phyloP scores from a whole-genome alignment of 2,329 filamentous ascomycete species.

The Dendryphion nanum region DNA sequence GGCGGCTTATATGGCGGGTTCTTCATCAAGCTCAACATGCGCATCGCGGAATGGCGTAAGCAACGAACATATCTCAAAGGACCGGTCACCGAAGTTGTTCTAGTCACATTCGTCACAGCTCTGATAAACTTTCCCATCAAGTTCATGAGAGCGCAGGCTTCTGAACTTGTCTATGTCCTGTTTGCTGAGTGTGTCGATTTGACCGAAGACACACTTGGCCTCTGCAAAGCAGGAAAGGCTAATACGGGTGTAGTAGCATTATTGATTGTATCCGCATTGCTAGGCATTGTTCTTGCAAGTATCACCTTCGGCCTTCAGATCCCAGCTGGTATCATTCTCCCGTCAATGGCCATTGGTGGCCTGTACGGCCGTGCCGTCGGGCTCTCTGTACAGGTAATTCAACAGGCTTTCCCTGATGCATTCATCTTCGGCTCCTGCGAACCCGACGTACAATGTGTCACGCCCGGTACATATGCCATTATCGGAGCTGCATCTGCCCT shows the following conservation, averaged over 20 bases:
- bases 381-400: slow-evolving; percentile 85
- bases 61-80: slow-evolving; percentile 63
- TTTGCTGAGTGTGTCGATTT: slow-evolving; percentile 87
- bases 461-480: slow-evolving; percentile 93
- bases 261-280: slow-evolving; percentile 74
- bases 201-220: slow-evolving; percentile 80
- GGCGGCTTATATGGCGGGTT: slow-evolving; percentile 93
- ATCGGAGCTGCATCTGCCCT: slow-evolving; percentile 94
- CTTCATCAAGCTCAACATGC: slow-evolving; percentile 94
- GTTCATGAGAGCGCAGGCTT: slow-evolving; percentile 91
- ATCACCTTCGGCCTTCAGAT: slow-evolving; percentile 94
- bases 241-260: slow-evolving; percentile 80
- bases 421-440: slow-evolving; percentile 79
- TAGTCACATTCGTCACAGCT: slow-evolving; percentile 79
- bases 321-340: slow-evolving; percentile 91
- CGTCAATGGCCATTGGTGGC: slow-evolving; percentile 93
- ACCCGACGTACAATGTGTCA: slow-evolving; percentile 83
- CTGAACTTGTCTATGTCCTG: slow-evolving; percentile 85
- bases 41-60: slow-evolving; percentile 76
- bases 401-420: slow-evolving; percentile 72
- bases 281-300: slow-evolving; percentile 81
- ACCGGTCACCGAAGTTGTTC: slow-evolving; percentile 75
- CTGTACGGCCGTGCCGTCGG: slow-evolving; percentile 86
- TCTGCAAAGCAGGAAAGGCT: slow-evolving; percentile 84
- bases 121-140: slow-evolving; percentile 93